Evolutionary conservation across 2,329 filamentous ascomycete species (phyloP), one percentile per base, ranked within the genome.

Genomic region (Fusarium sp.): DNA sequence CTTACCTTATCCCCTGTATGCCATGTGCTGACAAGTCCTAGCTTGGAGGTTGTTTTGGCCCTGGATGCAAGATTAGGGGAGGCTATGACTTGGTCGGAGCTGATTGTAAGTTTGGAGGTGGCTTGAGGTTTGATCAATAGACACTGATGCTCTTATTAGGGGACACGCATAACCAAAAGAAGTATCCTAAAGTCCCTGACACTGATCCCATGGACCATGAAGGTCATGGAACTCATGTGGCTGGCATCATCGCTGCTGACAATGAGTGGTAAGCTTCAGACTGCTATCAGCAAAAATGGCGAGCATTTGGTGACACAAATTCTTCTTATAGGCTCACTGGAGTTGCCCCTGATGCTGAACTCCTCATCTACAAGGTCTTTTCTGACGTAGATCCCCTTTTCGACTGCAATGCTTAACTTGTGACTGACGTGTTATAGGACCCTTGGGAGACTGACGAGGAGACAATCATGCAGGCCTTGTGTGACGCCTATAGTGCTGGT

Each of bases 201-300:
- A 72, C 75, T 20, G 81, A 83, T 35, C 82, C 82, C 0, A 80
- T 81, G 76, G 82, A 83, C 61, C 76, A 76, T 14, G 75, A 79
- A 45, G 81, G 81, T 1, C 83, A 84, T 40, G 83, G 83, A 2
- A 84, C 83, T 6, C 83, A 84, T 63, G 85, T 86, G 38, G 84
- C 87, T 20, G 87, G 87, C 22, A 87, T 87, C 27, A 84, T 89
- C 70, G 86, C 83, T 30, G 87, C 85, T 17, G 81, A 87, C 40
- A 79, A 79, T 73, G 80, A 83, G 68, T 81, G 79, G 81, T 77
- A 69, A 63, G 76, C 32, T 22, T 56, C 7, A 12, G 33, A 12
- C 17, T 45, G 7, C 15, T 11, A 37, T 17, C 33, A 7, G 4
- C 8, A 27, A n/a, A 9, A 37, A 7, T 17, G n/a, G 14, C 11